Conservation (phyloP, 2,329 filamentous ascomycete species). For the Cladosporium sphaerospermum region DNA sequence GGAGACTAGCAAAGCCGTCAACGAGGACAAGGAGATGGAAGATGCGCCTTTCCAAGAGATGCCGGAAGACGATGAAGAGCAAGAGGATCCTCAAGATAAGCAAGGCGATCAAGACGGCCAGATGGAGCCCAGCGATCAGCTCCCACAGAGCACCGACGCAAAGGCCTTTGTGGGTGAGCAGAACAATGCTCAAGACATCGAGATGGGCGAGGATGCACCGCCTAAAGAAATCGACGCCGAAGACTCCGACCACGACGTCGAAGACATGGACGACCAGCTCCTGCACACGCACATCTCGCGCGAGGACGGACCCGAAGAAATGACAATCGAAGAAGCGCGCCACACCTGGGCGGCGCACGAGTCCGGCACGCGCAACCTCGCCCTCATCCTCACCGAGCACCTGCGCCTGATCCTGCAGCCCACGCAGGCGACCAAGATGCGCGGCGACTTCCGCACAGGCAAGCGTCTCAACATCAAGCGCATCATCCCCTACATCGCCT, state of each 20-base stretch:
- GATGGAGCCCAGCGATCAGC: slow-evolving; percentile 20
- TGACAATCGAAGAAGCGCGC: slow-evolving; percentile 51
- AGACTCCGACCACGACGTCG: slow-evolving; percentile 32
- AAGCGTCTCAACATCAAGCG: slow-evolving; percentile 99
- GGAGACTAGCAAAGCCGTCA: slow-evolving; percentile 73
- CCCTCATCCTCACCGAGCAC: slow-evolving; percentile 85
- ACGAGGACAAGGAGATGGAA: slow-evolving; percentile 39
- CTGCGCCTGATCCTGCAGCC: slow-evolving; percentile 92
- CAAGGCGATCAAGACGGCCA: slow-evolving; percentile 28
- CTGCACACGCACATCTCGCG: slow-evolving; percentile 63
- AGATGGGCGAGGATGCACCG: slow-evolving; percentile 25
- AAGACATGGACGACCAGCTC: slow-evolving; percentile 53
- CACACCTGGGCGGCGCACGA: slow-evolving; percentile 83
- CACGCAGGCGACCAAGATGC: slow-evolving; percentile 90
- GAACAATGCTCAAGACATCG: slow-evolving; percentile 36
- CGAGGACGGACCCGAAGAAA: slow-evolving; percentile 14
- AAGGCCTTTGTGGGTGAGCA: slow-evolving; percentile 42
- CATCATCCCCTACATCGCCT: slow-evolving; percentile 98
- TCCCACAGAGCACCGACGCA: slow-evolving; percentile 26
- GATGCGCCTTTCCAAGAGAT: slow-evolving; percentile 20
- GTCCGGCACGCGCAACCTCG: slow-evolving; percentile 73
- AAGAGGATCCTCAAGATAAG: slow-evolving; percentile 24
- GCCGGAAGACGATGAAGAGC: slow-evolving; percentile 26
- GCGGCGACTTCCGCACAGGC: slow-evolving; percentile 91
- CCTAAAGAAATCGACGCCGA: slow-evolving; percentile 28